phyloP scores from a whole-genome alignment of 495 filamentous ascomycete species.

The Aspergillus asperescens region DNA sequence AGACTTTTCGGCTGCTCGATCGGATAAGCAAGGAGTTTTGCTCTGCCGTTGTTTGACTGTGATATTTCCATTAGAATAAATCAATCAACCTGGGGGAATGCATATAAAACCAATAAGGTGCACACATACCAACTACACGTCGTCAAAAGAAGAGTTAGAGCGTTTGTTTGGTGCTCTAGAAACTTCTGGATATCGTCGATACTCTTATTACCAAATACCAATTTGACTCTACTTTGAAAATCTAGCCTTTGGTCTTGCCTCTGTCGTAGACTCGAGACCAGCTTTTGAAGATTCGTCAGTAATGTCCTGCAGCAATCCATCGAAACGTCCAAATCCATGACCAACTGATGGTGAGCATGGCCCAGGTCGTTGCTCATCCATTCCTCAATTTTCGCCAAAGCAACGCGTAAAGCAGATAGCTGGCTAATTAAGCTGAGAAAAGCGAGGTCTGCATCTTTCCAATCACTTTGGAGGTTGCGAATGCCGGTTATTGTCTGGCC shows the following conservation, averaged over 20 bases:
- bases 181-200: constrained; percentile 6
- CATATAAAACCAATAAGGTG: too few species aligned
- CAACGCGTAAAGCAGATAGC: not conserved
- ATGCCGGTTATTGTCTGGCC: constrained; percentile 1
- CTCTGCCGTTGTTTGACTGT: too few species aligned
- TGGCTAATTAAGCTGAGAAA: constrained; percentile 1
- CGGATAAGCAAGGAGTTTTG: too few species aligned
- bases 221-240: constrained; percentile 3
- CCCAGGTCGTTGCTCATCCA: not conserved
- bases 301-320: constrained; percentile 1
- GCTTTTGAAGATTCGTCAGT: not conserved
- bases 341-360: not conserved
- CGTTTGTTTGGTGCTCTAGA: constrained; percentile 6
- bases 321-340: constrained; percentile 5
- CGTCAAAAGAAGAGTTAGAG: not conserved
- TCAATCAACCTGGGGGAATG: too few species aligned
- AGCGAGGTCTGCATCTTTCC: constrained; percentile 8
- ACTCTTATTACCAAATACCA: constrained; percentile 2
- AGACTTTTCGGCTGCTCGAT: too few species aligned
- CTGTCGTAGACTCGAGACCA: not conserved
- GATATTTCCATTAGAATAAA: too few species aligned
- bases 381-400: constrained; percentile 6
- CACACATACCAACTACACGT: constrained; percentile 5
- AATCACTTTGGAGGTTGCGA: constrained; percentile 1
- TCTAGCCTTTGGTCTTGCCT: not conserved